Conservation (phyloP, 345 rosid genomes). For the Bruguiera parviflora region DNA sequence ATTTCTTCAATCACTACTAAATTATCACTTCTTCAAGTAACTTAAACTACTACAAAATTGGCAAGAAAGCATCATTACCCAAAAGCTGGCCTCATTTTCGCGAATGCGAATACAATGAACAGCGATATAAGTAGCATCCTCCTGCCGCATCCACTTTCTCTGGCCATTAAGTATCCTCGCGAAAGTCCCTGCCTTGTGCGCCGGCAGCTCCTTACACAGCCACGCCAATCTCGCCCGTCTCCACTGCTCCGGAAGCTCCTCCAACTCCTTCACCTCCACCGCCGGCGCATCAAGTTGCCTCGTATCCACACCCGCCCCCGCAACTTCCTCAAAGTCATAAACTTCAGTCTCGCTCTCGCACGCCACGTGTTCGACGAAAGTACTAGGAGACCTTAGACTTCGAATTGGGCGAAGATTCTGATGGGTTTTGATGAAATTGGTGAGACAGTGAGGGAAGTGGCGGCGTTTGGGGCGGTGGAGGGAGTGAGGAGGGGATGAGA, state of each 20-base stretch:
- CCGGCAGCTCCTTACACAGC: conserved; percentile 84
- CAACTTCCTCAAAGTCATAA: conserved; percentile 15
- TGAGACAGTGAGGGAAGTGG: conserved; percentile 12
- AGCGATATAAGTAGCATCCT: conserved; percentile 65
- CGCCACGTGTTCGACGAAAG: conserved; percentile 50
- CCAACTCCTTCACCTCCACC: conserved; percentile 61
- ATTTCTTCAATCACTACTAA: no score
- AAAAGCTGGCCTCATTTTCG: conserved; percentile 71
- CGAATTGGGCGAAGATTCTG: conserved; percentile 13
- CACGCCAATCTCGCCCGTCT: conserved; percentile 80
- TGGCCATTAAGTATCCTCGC: conserved; percentile 68
- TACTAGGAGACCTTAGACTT: conserved; percentile 14
- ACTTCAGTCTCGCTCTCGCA: conserved; percentile 10
- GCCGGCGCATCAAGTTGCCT: conserved; percentile 41
- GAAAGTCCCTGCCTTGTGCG: conserved; percentile 64
- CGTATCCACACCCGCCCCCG: conserved; percentile 21
- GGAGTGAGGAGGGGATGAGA: conserved; percentile 22
- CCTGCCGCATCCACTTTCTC: conserved; percentile 85
- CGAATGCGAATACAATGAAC: conserved; percentile 79
- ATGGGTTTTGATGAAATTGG: not conserved
- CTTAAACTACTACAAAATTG: no score
- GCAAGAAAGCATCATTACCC: conserved; percentile 32
- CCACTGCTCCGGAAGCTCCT: conserved; percentile 84
- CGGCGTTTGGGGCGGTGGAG: conserved; percentile 8
- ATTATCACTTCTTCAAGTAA: no score